Evolutionary conservation across 176 grass and related monocot species (phyloP).

Genomic region (Aegilops speltoides): DNA sequence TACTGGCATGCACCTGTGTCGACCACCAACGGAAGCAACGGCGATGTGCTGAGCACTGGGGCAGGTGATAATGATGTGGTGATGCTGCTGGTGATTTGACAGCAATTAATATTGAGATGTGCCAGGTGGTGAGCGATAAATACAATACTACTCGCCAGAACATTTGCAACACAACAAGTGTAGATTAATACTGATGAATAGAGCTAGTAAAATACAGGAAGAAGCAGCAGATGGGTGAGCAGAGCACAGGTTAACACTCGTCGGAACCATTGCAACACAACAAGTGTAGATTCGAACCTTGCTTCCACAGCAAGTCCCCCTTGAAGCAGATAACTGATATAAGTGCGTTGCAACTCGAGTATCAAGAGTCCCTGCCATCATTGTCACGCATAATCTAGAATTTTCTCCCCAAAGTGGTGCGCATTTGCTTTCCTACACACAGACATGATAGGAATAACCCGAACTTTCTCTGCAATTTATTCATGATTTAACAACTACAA

Average conservation of each 20-base stretch:
- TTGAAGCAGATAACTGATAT: not conserved
- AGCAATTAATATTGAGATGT: not conserved
- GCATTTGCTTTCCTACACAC: not conserved
- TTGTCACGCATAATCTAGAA: slow-evolving; percentile 8
- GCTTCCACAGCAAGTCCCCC: not conserved
- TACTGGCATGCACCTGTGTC: not conserved
- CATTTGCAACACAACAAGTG: too few species aligned
- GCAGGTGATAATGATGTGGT: not conserved
- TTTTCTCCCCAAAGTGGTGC: not conserved
- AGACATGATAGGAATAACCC: not conserved
- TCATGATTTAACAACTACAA: not conserved
- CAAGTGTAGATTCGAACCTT: not conserved
- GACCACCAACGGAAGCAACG: not conserved
- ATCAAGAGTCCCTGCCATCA: not conserved
- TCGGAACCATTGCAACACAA: not conserved
- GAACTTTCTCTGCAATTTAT: not conserved
- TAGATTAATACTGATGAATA: not conserved
- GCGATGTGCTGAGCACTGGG: not conserved
- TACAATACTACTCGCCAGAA: too few species aligned
- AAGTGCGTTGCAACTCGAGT: not conserved
- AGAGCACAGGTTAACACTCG: not conserved
- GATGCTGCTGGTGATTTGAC: not conserved
- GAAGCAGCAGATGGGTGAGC: not conserved
- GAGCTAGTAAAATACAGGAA: not conserved
- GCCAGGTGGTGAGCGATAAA: not conserved